Evolutionary conservation across 1,284 basidiomycete genomes (phyloP), one percentile per base, ranked within the genome.

Genomic region (Apiotrichum brassicae): DNA sequence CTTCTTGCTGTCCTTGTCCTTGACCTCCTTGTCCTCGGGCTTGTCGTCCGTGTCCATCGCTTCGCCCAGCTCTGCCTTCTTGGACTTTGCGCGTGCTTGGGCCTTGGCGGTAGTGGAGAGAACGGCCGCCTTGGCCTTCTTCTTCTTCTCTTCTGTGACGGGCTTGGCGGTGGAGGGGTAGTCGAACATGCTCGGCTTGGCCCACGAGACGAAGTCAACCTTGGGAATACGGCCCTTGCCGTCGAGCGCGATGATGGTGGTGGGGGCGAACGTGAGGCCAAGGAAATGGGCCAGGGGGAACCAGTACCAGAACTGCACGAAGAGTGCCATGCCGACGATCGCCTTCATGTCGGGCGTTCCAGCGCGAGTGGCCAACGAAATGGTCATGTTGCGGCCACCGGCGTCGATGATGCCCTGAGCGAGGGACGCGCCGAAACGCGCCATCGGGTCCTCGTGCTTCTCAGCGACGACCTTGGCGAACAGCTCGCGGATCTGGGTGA

Each of bases 241-340:
- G 63, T 91, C 85, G 48, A 97, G 74, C 22, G 88, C 92, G 62
- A 97, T 92, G 54, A 97, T 84, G 12, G 86, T 89, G 13, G 93
- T 97, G 3, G 93, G 91, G 55, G 88, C 85, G 72, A 97, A 95
- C 2, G 91, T 85, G 57, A 97, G 76, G 62, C 85, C 87, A 16
- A 88, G 85, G 61, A 87, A 91, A 65, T 95, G 92, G n/a, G 91
- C 90, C 24, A 97, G 77, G 30, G 93, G 93, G 74, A 92, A 97
- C 93, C 93, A 97, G 71, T 97, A 97, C 93, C 93, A 97, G 75
- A 97, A 97, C 71, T 97, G 93, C 64, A 86, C 89, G 76, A 97
- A 97, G 65, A 97, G 74, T 16, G 86, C 83, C 87, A 97, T 92
- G 24, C 93, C 93, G 34, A 97, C 89, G 55, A 97, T 88, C 3